Percentiles rank a stretch among this genome's conserved stretches.
Conservation (phyloP, 306 rosid species). For the Citrullus mucosospermus region DNA sequence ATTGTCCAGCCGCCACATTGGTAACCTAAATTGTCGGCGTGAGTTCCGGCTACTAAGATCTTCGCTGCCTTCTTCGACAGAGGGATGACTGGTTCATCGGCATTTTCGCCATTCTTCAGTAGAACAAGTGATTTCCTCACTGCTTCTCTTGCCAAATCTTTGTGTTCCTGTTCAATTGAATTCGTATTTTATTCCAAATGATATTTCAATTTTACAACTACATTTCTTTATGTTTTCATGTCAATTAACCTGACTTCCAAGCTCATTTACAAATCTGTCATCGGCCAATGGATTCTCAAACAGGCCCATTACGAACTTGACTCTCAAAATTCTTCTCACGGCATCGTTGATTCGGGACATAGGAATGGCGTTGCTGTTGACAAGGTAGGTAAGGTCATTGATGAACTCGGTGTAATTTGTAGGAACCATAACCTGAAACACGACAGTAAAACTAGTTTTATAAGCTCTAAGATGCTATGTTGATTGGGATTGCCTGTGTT, state of each 20-base stretch:
- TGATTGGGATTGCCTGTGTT: not conserved
- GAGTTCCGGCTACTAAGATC: slow-evolving; percentile 12
- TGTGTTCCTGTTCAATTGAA: slow-evolving; percentile 6
- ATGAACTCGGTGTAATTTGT: slow-evolving; percentile 18
- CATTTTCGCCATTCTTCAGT: slow-evolving; percentile 5
- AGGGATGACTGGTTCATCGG: not conserved
- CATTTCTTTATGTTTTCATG: not conserved
- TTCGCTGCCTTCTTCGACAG: not conserved
- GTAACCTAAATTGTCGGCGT: slow-evolving; percentile 7
- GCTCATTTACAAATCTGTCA: slow-evolving; percentile 20
- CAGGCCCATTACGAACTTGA: slow-evolving; percentile 24
- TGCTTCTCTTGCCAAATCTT: slow-evolving; percentile 13
- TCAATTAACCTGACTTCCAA: slow-evolving; percentile 21
- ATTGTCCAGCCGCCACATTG: slow-evolving; percentile 13
- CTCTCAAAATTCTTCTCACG: slow-evolving; percentile 22
- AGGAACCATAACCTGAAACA: slow-evolving; percentile 27
- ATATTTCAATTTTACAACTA: not conserved
- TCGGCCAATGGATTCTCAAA: slow-evolving; percentile 30
- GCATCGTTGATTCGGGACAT: slow-evolving; percentile 30
- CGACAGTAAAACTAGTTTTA: not conserved
- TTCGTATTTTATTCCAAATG: too few relatives aligned
- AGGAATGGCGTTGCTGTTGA: slow-evolving; percentile 12
- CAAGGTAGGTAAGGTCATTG: slow-evolving; percentile 15
- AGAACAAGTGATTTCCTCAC: slow-evolving; percentile 15
- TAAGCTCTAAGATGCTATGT: not conserved